Evolutionary conservation across 768 basidiomycete species (phyloP).

Genomic region (Lactarius akahatsu): DNA sequence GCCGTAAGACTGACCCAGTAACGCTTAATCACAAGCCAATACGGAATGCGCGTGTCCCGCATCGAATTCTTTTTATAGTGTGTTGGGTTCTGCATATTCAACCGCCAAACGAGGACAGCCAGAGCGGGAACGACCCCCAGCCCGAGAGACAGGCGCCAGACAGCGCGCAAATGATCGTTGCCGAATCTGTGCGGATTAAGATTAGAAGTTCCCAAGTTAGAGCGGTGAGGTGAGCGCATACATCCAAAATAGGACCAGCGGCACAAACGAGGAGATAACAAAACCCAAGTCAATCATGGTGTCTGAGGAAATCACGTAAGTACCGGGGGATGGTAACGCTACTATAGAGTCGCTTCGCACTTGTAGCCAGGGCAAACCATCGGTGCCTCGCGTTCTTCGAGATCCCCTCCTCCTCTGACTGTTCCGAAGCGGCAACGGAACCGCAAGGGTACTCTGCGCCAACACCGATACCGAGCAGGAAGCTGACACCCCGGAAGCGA

Average conservation of each 20-base stretch:
- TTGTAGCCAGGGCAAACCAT: slow-evolving; percentile 88
- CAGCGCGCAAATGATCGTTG: slow-evolving; percentile 72
- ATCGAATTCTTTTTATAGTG: slow-evolving; percentile 77
- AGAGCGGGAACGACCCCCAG: slow-evolving; percentile 80
- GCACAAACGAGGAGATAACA: slow-evolving; percentile 76
- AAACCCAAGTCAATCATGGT: slow-evolving; percentile 86
- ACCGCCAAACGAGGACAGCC: slow-evolving; percentile 83
- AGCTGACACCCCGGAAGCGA: slow-evolving; percentile 44
- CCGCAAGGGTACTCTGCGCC: slow-evolving; percentile 92
- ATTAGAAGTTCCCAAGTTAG: slow-evolving; percentile 5
- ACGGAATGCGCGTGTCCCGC: slow-evolving; percentile 72
- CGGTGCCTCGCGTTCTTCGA: slow-evolving; percentile 77
- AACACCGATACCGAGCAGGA: slow-evolving; percentile 85
- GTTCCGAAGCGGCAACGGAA: slow-evolving; percentile 84
- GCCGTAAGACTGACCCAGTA: slow-evolving; percentile 78
- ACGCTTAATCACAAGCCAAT: slow-evolving; percentile 68
- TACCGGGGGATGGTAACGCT: slow-evolving; percentile 4
- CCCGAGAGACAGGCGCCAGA: slow-evolving; percentile 86
- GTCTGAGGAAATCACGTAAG: slow-evolving; percentile 43
- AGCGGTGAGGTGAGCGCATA: slow-evolving; percentile 38
- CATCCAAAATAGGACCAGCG: slow-evolving; percentile 89
- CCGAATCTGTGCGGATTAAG: slow-evolving; percentile 56
- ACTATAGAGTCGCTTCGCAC: slow-evolving; percentile 43
- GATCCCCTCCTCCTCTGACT: slow-evolving; percentile 81
- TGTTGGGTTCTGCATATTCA: slow-evolving; percentile 78